phyloP scores from a whole-genome alignment of 352 stramenopile genomes.

The Pythium biforme region DNA sequence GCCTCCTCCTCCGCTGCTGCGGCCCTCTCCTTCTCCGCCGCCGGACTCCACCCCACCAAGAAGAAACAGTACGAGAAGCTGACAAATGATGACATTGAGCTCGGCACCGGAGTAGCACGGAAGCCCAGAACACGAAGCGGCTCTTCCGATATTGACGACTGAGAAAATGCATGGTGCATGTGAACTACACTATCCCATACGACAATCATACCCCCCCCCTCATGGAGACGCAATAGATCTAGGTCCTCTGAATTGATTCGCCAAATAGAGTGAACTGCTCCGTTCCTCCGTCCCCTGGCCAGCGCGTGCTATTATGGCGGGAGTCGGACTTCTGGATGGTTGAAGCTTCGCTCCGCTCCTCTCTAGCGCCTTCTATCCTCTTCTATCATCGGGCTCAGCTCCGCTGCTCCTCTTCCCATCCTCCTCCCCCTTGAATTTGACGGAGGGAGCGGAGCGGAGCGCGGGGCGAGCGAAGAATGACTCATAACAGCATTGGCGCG shows the following conservation, averaged over 20 bases:
- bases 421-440: conserved; percentile 20
- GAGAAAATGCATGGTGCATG: background rate
- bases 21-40: conserved; percentile 20
- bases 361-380: background rate
- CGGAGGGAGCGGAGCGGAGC: conserved; percentile 20
- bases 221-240: background rate
- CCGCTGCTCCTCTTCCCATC: background rate
- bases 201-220: background rate
- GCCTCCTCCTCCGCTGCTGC: conserved; percentile 9
- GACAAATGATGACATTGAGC: conserved; percentile 33
- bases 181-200: background rate
- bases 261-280: background rate
- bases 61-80: conserved; percentile 66
- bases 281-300: background rate
- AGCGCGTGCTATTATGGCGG: conserved; percentile 16
- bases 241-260: background rate
- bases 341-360: conserved; percentile 11
- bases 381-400: background rate
- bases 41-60: conserved; percentile 39
- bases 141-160: conserved; percentile 17
- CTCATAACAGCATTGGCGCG: conserved; percentile 11
- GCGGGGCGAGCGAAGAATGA: conserved; percentile 22
- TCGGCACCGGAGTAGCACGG: conserved; percentile 2
- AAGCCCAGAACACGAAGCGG: background rate
- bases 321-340: conserved; percentile 1